phyloP scores from a whole-genome alignment of 345 rosid species.

The Salix koriyanagi region DNA sequence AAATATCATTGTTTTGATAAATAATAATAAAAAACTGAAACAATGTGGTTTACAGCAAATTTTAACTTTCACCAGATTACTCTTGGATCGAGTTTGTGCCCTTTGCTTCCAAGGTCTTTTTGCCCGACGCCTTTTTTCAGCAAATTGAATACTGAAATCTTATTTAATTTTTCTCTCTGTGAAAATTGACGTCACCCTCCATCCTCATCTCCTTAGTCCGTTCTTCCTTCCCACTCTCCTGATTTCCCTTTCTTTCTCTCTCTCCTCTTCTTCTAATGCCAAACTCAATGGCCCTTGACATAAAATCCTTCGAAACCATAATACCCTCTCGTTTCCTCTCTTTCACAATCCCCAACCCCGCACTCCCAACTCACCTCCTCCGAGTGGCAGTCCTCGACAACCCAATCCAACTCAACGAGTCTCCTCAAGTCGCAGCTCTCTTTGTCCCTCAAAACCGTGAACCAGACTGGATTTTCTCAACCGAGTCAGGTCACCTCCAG shows the following conservation, averaged over 20 bases:
- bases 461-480: slow-evolving; percentile 77
- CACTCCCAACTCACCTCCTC: slow-evolving; percentile 33
- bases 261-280: not conserved
- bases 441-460: slow-evolving; percentile 68
- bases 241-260: not conserved
- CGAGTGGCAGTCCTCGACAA: slow-evolving; percentile 81
- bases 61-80: no score
- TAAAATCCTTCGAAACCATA: slow-evolving; percentile 44
- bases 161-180: no score
- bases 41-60: no score
- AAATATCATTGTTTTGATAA: no score
- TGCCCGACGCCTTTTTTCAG: not conserved
- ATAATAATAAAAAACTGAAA: no score
- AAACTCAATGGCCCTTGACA: slow-evolving; percentile 49
- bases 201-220: no score
- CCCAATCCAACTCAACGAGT: slow-evolving; percentile 28
- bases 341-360: slow-evolving; percentile 54
- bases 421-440: slow-evolving; percentile 57
- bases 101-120: not conserved
- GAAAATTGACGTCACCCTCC: no score
- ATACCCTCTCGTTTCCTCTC: slow-evolving; percentile 61
- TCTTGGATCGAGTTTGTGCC: no score
- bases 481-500: slow-evolving; percentile 85
- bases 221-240: not conserved
- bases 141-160: not conserved